Base-by-base conservation (phyloP, 2,329 filamentous ascomycete species). In the Phyllosticta citribraziliensis region DNA sequence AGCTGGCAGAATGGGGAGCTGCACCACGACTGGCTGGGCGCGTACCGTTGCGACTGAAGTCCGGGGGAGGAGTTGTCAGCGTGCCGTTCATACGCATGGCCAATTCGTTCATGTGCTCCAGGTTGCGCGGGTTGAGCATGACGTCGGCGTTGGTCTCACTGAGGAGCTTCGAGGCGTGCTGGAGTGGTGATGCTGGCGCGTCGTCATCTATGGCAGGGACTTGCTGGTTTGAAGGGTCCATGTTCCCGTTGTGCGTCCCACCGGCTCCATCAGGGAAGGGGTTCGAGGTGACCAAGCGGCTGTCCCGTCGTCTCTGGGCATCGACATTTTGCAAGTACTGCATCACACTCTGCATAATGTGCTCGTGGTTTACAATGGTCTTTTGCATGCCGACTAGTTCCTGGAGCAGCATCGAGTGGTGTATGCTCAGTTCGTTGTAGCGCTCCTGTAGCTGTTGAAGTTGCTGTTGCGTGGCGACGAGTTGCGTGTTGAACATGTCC, bases 401-500 rank as follows among this genome's bases (percentile, higher is more conserved):
- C 68, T 87, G 84, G 57, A 86, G 70, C 64, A 87, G 78, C 74
- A 87, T 80, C 22, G 84, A 83, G 65, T 87, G 82, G 66, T 86
- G 83, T 63, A 86, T 80, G 64, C 79, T 82, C 58, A 97, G 82
- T 68, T 96, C 91, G 63, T 87, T 86, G 72, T 91, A 94, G 65
- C 90, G 84, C 67, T 93, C 89, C 68, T 94, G 89, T 51, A 97
- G 79, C 62, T 88, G 84, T 70, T 96, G 91, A 51, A 97, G 84
- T 73, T 97, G 93, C 70, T 96, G 90, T 69, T 96, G 91, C 5
- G 92, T 95, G 10, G 92, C 93, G 58, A 91, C 85, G 57, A 97
- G 79, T 67, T 95, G 91, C 68, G 91, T 89, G 72, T 91, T 93
- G 68, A 97, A 84, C 66, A 96, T 82, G 65, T 93, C 88, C 71